Evolutionary conservation across 2,329 filamentous ascomycete species (phyloP).

Genomic region (Diaporthe vaccinii): DNA sequence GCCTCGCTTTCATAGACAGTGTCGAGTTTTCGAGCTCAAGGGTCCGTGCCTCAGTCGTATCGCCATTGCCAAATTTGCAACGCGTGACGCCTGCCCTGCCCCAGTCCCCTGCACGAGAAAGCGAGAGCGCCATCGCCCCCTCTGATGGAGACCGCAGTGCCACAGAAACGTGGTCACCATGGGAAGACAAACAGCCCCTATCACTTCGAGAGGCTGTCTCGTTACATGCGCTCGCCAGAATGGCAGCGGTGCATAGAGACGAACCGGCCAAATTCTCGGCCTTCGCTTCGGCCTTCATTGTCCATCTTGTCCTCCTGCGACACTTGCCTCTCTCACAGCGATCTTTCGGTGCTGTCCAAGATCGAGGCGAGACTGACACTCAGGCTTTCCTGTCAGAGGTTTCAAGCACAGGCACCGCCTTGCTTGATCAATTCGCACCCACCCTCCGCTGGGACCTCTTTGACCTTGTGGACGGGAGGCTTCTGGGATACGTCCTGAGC

Average conservation of each 20-base stretch:
- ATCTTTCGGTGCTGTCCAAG: slow-evolving; percentile 35
- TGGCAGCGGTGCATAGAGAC: slow-evolving; percentile 37
- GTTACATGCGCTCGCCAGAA: slow-evolving; percentile 42
- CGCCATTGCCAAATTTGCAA: slow-evolving; percentile 38
- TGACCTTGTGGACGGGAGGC: slow-evolving; percentile 45
- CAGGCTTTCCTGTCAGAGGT: slow-evolving; percentile 32
- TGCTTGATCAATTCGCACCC: slow-evolving; percentile 39
- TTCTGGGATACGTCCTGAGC: slow-evolving; percentile 34
- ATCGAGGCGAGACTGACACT: neutral
- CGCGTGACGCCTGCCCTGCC: neutral
- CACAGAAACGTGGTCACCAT: slow-evolving; percentile 42
- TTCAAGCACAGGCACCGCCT: slow-evolving; percentile 1
- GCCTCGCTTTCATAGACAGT: slow-evolving; percentile 74
- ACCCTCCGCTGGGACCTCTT: slow-evolving; percentile 45
- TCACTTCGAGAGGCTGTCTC: slow-evolving; percentile 41
- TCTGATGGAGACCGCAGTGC: slow-evolving; percentile 6
- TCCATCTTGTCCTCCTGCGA: slow-evolving; percentile 47
- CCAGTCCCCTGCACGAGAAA: no score
- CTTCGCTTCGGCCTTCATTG: slow-evolving; percentile 43
- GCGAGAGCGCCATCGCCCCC: neutral
- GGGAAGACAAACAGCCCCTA: slow-evolving; percentile 31
- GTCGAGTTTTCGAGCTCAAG: slow-evolving; percentile 76
- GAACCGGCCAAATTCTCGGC: slow-evolving; percentile 33
- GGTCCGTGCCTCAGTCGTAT: slow-evolving; percentile 41
- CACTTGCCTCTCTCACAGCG: slow-evolving; percentile 45